phyloP scores from a whole-genome alignment of 495 filamentous ascomycete species.

The Penicillium pancosmium region DNA sequence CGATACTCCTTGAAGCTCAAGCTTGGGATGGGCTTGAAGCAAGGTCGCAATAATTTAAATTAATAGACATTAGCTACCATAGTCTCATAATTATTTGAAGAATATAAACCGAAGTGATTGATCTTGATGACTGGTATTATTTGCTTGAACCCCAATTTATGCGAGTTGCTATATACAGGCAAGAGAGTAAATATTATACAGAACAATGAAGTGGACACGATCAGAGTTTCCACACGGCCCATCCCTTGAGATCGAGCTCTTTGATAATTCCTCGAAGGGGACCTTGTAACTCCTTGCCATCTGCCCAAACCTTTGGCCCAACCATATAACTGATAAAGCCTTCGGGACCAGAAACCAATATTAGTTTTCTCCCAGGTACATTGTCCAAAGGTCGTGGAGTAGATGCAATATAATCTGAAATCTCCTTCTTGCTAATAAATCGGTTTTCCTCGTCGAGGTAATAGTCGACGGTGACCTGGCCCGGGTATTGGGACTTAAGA shows the following conservation, averaged over 20 bases:
- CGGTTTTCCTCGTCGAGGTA: constrained; percentile 76
- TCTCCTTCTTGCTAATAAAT: constrained; percentile 57
- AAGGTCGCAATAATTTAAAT: neutral
- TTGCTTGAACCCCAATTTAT: constrained; percentile 33
- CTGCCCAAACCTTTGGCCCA: constrained; percentile 73
- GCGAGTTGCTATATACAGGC: constrained; percentile 24
- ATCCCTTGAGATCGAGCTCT: constrained; percentile 54
- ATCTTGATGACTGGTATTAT: constrained; percentile 14
- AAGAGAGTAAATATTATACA: constrained; percentile 26
- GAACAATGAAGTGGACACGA: constrained; percentile 10
- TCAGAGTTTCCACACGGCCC: constrained; percentile 67
- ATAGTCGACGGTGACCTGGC: constrained; percentile 64
- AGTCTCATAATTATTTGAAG: neutral
- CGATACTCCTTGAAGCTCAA: constrained; percentile 27
- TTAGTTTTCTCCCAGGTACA: constrained; percentile 52
- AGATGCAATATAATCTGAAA: constrained; percentile 41
- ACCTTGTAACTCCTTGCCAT: constrained; percentile 74
- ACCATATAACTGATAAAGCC: constrained; percentile 83
- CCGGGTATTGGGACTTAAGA: constrained; percentile 57
- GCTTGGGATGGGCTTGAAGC: constrained; percentile 38
- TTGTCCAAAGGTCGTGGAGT: constrained; percentile 15
- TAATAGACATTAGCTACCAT: neutral
- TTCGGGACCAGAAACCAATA: constrained; percentile 85
- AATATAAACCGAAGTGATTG: neutral
- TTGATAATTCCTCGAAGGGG: constrained; percentile 57